phyloP scores from a whole-genome alignment of 2,329 filamentous ascomycete species.

The Penicillium decumbens region DNA sequence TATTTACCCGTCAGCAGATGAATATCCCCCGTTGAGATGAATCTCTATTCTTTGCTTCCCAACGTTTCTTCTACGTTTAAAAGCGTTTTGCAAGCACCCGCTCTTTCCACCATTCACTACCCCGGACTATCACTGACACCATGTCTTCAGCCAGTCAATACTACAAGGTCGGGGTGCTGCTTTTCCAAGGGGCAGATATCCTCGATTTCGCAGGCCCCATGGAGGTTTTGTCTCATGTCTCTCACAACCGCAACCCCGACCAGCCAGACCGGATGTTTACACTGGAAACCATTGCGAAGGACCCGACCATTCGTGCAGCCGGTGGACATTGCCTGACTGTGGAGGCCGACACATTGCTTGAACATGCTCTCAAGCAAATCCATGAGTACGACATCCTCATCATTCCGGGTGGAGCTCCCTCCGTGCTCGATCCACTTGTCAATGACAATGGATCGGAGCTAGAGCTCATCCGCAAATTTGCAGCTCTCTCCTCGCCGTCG shows the following conservation, averaged over 20 bases:
- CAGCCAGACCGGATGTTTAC: constrained; percentile 29
- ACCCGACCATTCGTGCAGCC: constrained; percentile 22
- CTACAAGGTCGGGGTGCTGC: constrained; percentile 38
- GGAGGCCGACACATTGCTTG: constrained; percentile 29
- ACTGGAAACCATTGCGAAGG: constrained; percentile 33
- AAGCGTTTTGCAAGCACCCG: not conserved
- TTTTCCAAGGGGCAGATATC: constrained; percentile 38
- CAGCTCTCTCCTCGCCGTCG: constrained; percentile 18
- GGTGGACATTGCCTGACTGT: constrained; percentile 24
- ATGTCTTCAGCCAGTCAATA: constrained; percentile 18
- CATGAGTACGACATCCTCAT: constrained; percentile 38
- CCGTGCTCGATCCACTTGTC: constrained; percentile 24
- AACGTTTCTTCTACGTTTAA: not conserved
- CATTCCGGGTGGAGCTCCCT: constrained; percentile 34
- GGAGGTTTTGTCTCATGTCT: constrained; percentile 34
- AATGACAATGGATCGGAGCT: constrained; percentile 19
- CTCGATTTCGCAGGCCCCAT: constrained; percentile 42
- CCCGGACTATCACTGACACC: not conserved
- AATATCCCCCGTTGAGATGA: constrained; percentile 9
- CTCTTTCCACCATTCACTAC: not conserved
- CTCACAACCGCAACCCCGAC: constrained; percentile 25
- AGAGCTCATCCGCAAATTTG: constrained; percentile 22
- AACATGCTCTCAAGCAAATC: constrained; percentile 26
- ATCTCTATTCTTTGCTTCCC: constrained; percentile 1
- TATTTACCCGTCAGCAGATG: not conserved